phyloP scores from a whole-genome alignment of 306 rosid species.

The Glycine soja region DNA sequence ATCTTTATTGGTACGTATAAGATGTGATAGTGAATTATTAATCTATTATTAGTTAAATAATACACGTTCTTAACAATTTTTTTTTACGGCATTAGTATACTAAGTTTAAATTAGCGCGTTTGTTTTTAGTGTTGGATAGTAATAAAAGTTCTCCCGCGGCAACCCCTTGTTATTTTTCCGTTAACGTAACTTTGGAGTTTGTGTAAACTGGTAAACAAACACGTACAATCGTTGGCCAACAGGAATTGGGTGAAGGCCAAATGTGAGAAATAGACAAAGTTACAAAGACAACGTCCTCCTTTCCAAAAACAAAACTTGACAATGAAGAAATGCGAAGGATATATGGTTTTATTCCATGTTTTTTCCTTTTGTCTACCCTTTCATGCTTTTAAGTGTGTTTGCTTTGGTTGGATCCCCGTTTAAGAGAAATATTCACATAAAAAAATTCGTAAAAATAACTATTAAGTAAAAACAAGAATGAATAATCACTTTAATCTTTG shows the following conservation, averaged over 20 bases:
- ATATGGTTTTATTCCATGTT: neutral
- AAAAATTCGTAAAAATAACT: no score
- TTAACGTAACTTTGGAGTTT: neutral
- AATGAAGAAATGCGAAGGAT: neutral
- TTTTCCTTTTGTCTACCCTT: neutral
- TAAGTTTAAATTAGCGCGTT: neutral
- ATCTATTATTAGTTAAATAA: neutral
- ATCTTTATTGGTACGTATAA: neutral
- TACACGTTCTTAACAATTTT: neutral
- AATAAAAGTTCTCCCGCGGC: neutral
- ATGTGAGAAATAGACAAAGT: neutral
- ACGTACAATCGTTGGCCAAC: neutral
- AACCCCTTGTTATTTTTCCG: neutral
- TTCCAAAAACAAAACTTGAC: slow-evolving; percentile 3
- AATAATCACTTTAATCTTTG: no score
- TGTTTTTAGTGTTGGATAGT: neutral
- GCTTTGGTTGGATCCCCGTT: neutral
- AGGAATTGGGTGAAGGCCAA: neutral
- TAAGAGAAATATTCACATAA: no score
- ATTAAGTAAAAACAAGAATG: no score
- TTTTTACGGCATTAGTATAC: neutral
- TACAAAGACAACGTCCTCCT: neutral
- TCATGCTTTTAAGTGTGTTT: no score
- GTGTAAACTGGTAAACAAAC: neutral
- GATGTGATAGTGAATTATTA: neutral